Base-by-base conservation (phyloP, 805 yeast genomes). In the Kurtzmaniella fragi region DNA sequence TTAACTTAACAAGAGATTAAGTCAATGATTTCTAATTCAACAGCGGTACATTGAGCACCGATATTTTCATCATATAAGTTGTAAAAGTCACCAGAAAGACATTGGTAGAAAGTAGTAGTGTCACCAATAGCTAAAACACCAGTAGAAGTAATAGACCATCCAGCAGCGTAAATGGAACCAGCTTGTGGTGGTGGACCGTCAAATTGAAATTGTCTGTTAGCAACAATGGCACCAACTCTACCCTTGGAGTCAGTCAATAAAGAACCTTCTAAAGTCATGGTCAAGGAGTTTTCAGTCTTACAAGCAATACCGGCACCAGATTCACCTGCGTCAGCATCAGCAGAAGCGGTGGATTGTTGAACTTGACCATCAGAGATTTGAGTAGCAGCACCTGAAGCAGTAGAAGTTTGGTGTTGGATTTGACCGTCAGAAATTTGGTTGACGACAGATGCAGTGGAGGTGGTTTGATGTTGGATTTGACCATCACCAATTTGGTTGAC, bases 111-210 rank as follows among this genome's bases (percentile, higher is more conserved):
- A 42, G 70, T 66, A 45, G 75, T 77, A 31, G 59, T 52, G 53
- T 63, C 61, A 63, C 84, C 86, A 44, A 80, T 59, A 27, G 84
- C 84, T 53, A 80, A 70, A 56, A 73, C 71, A 17, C 75, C 81
- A 47, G 70, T 70, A 38, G 48, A 44, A 37, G 76, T 29, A 31
- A 78, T 62, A 37, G 78, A 67, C 82, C 81, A 76, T 42, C 82
- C 82, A 32, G 73, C 75, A 43, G 84, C 82, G 53, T 72, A 76
- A 50, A 79, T 73, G 42, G 84, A 72, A 62, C 84, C 85, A 27
- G 84, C 86, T 71, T 83, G 91, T 56, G 90, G 89, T 67, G 85
- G 82, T 42, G 86, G 86, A 57, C 86, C 86, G 57, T 82, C 86
- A 56, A 80, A 80, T 66, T 80, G 87, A 75, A 81, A 79, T 70